These are phyloP conservation scores for Trametopsis cervina DNA, from an alignment of 768 basidiomycete species.

Conservation along the genomic window DNA sequence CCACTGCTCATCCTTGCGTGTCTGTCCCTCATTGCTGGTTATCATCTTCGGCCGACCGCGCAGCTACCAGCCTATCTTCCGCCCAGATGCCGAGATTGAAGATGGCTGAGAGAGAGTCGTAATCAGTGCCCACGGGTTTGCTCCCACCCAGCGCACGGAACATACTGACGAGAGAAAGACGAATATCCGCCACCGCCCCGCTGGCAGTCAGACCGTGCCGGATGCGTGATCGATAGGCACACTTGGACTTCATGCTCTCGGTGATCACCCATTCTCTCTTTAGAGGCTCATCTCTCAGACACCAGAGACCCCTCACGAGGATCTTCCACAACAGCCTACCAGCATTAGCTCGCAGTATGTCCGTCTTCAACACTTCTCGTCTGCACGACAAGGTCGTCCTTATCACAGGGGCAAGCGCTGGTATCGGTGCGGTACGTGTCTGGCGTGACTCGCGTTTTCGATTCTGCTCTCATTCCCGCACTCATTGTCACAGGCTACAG, in stretches of 20 bases:
- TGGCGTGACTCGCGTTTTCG: conserved; percentile 1
- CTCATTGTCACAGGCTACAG: conserved; percentile 60
- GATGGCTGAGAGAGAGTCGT: conserved; percentile 7
- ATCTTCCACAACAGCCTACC: background rate
- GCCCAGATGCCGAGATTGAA: conserved; percentile 8
- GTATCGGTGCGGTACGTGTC: conserved; percentile 75
- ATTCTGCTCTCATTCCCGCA: conserved; percentile 1
- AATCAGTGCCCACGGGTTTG: background rate
- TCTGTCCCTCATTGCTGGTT: background rate
- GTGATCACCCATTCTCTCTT: conserved; percentile 10
- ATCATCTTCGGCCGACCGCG: background rate
- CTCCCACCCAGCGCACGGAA: background rate
- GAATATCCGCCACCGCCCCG: conserved; percentile 17
- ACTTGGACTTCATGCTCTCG: conserved; percentile 3
- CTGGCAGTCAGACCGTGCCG: conserved; percentile 8
- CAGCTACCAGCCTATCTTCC: background rate
- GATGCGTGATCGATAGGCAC: background rate
- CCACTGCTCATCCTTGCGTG: conserved; percentile 16
- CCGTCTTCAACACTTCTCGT: conserved; percentile 75
- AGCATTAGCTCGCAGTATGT: conserved; percentile 39
- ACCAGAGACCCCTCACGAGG: background rate
- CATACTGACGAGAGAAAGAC: conserved; percentile 11
- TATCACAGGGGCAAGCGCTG: conserved; percentile 84
- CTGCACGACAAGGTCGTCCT: conserved; percentile 82
- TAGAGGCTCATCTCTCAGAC: background rate